phyloP scores from a whole-genome alignment of 1,284 basidiomycete genomes.

The Naganishia sp. region DNA sequence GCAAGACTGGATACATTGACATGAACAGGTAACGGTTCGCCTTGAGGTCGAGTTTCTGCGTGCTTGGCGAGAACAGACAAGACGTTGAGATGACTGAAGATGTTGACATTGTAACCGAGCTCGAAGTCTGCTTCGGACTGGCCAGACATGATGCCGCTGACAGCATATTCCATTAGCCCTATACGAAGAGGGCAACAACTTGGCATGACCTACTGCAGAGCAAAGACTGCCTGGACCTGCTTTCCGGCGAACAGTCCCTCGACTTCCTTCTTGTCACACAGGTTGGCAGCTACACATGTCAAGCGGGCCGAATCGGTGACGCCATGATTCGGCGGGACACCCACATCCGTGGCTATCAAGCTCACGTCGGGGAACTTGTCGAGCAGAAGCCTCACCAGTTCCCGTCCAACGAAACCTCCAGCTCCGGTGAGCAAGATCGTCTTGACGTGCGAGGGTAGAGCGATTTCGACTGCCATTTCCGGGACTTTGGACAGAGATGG shows the following conservation, averaged over 20 bases:
- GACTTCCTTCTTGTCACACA: conserved; percentile 57
- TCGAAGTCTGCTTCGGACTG: conserved; percentile 67
- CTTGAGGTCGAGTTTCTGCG: conserved; percentile 38
- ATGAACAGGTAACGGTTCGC: conserved; percentile 57
- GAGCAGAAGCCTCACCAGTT: conserved; percentile 54
- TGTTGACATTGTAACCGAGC: conserved; percentile 62
- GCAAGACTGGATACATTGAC: conserved; percentile 66
- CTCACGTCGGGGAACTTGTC: conserved; percentile 55
- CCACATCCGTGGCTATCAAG: conserved; percentile 63
- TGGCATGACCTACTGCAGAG: conserved; percentile 46
- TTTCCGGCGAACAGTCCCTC: conserved; percentile 54
- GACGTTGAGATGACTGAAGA: conserved; percentile 62
- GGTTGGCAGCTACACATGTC: conserved; percentile 58
- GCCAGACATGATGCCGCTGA: conserved; percentile 66
- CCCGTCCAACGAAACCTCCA: conserved; percentile 56
- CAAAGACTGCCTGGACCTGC: conserved; percentile 50
- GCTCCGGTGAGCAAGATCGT: conserved; percentile 63
- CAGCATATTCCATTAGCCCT: conserved; percentile 1
- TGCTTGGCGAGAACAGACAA: conserved; percentile 59
- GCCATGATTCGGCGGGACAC: conserved; percentile 57
- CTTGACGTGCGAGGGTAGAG: conserved; percentile 50
- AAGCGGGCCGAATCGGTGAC: conserved; percentile 49
- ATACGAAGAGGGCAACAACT: not conserved
- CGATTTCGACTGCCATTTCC: conserved; percentile 35
- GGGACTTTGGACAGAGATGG: too few relatives aligned